phyloP scores from a whole-genome alignment of 2,329 filamentous ascomycete species.

The Helotiales sp. region DNA sequence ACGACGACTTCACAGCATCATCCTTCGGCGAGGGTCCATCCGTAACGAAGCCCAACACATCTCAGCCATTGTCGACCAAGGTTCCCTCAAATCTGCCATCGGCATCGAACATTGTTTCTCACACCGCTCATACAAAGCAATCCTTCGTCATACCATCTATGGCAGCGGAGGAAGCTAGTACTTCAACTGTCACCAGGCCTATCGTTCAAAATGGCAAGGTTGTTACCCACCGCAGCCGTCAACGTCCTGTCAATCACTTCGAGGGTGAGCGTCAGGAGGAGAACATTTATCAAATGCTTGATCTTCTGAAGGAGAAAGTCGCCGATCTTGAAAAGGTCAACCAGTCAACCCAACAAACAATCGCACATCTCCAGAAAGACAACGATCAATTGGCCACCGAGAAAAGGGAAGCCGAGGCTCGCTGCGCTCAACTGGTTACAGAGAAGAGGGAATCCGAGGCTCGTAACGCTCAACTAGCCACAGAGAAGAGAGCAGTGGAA shows the following conservation, averaged over 20 bases:
- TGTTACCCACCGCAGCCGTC: not conserved
- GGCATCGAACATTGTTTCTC: not conserved
- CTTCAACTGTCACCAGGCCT: not conserved
- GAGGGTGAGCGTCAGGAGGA: slow-evolving; percentile 5
- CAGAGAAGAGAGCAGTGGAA: not conserved
- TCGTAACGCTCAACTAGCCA: not conserved
- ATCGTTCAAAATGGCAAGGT: slow-evolving; percentile 10
- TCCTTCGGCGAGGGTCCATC: slow-evolving; percentile 53
- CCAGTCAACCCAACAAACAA: not conserved
- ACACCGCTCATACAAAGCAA: not conserved
- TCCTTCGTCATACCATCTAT: slow-evolving; percentile 3
- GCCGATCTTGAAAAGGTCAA: slow-evolving; percentile 12
- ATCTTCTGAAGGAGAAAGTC: slow-evolving; percentile 3
- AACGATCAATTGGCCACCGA: slow-evolving; percentile 18
- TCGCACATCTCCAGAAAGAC: slow-evolving; percentile 2
- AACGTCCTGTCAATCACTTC: slow-evolving; percentile 14
- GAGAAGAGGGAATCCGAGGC: not conserved
- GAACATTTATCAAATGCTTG: slow-evolving; percentile 12
- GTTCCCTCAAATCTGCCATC: too few species aligned
- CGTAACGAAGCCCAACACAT: slow-evolving; percentile 51
- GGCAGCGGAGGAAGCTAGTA: not conserved
- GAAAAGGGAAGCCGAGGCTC: slow-evolving; percentile 10
- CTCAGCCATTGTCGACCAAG: slow-evolving; percentile 38
- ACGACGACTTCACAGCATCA: slow-evolving; percentile 57
- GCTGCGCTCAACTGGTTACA: too few species aligned